Conservation (phyloP, 139 green algal species). For the Picochlorum sp. region DNA sequence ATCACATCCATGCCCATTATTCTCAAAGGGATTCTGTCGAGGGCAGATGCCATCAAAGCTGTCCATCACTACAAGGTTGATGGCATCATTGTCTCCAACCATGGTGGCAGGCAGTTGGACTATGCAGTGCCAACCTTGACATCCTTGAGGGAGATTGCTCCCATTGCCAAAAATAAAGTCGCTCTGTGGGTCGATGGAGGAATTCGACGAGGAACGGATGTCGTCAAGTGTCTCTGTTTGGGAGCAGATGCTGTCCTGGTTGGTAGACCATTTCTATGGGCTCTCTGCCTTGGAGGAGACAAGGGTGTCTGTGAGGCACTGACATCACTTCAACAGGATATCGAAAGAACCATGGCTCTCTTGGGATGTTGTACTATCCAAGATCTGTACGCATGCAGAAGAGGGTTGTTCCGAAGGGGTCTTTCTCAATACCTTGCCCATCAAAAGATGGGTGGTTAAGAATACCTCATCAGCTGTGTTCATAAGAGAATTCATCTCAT, state of each 20-base stretch:
- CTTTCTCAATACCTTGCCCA: too few species aligned
- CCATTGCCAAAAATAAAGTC: conserved; percentile 51
- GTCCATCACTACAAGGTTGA: conserved; percentile 64
- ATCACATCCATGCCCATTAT: conserved; percentile 70
- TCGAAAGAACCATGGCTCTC: conserved; percentile 59
- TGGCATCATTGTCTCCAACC: conserved; percentile 74
- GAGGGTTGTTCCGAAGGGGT: not conserved
- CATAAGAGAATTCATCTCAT: too few species aligned
- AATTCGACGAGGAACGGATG: conserved; percentile 82
- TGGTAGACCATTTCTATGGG: conserved; percentile 85
- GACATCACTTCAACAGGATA: conserved; percentile 40
- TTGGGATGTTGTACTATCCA: conserved; percentile 34
- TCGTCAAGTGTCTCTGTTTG: conserved; percentile 86
- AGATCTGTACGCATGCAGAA: conserved; percentile 23
- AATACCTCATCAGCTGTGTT: too few species aligned
- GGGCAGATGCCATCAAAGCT: conserved; percentile 54
- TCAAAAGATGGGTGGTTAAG: too few species aligned
- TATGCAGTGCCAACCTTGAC: conserved; percentile 62
- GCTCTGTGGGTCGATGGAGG: conserved; percentile 82
- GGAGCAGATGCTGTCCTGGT: conserved; percentile 80
- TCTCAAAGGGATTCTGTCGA: conserved; percentile 76
- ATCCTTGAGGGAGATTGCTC: conserved; percentile 57
- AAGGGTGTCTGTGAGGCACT: conserved; percentile 51
- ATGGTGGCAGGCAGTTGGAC: conserved; percentile 87
- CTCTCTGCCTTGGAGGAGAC: conserved; percentile 67